phyloP scores from a whole-genome alignment of 2,329 filamentous ascomycete genomes.

The Alternaria hordeiaustralica region DNA sequence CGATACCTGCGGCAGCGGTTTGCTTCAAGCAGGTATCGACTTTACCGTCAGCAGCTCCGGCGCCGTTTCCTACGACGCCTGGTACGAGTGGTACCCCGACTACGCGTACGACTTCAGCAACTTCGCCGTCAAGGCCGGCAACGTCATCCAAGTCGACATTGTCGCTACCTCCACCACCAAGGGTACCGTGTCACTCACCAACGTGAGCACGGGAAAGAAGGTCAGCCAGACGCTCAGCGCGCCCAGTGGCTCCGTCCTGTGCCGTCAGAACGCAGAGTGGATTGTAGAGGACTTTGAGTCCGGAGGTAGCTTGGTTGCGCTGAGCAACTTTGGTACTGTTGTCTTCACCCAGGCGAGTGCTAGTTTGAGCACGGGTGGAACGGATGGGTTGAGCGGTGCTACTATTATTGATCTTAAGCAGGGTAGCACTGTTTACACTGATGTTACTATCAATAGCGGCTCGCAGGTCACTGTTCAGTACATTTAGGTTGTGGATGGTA shows the following conservation, averaged over 20 bases:
- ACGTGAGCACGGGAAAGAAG: conserved; percentile 59
- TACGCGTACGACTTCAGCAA: conserved; percentile 61
- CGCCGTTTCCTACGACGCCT: conserved; percentile 59
- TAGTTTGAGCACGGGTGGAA: not conserved
- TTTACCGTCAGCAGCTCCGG: conserved; percentile 52
- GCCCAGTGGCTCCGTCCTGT: conserved; percentile 13
- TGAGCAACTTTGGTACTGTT: conserved; percentile 1
- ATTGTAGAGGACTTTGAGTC: conserved; percentile 44
- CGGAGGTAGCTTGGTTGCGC: not conserved
- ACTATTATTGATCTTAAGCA: conserved; percentile 1
- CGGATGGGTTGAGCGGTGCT: not conserved
- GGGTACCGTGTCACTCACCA: conserved; percentile 59
- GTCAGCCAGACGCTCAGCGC: conserved; percentile 58
- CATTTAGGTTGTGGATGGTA: not conserved
- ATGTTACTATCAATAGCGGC: conserved; percentile 1
- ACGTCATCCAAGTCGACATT: conserved; percentile 53
- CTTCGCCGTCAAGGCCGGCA: conserved; percentile 55
- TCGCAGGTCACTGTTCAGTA: conserved; percentile 8
- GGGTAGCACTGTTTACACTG: conserved; percentile 3
- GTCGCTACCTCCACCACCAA: conserved; percentile 50
- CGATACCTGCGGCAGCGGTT: conserved; percentile 61
- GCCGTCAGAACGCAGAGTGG: conserved; percentile 63
- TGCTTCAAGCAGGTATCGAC: conserved; percentile 65
- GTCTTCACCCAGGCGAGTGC: not conserved
- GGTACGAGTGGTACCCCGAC: conserved; percentile 69